Evolutionary conservation across 139 green algal genomes (phyloP), one percentile per base, ranked within the genome.

Genomic region (Tetradesmus obliquus): DNA sequence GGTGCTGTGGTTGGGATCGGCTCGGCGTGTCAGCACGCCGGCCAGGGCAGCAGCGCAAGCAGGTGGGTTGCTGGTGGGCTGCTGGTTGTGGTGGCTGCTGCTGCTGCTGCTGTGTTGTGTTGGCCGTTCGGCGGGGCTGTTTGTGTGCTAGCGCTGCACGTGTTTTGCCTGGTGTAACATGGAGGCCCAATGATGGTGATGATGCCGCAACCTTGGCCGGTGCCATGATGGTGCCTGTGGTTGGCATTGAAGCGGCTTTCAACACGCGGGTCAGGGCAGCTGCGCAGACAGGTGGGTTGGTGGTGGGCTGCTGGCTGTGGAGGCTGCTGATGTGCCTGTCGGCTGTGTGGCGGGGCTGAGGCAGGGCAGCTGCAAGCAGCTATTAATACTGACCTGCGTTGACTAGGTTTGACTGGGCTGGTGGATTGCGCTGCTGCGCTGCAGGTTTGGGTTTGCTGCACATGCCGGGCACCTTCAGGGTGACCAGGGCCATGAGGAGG

Each of bases 221-320:
- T 22, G 89, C 86, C 69, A 81, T 62, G 45, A 81, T 92, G 69
- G n/a, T 92, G 3, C 89, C 89, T 81, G 89, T 92, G 10, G 17
- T 92, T 5, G 89, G 89, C n/a, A 58, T 92, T 20, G 89, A 69
- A 8, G 58, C 89, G 55, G 89, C 82, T 90, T 79, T 66, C 32
- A 72, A 17, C 87, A 58, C 22, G n/a, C 76, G 19, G 87, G 74
- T 5, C 74, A 92, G 79, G 82, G 81, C 32, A 55, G 53, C 79
- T 62, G 60, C 13, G 88, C 55, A 72, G 55, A 20, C 51, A 24
- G 87, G 15, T 71, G 32, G 32, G 32, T 45, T 45, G 32, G 32
- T 45, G 32, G 32, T 45, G 24, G 57, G 71, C 20, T n/a, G 24
- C 88, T 53, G 22, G 45, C 9, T 66, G 57, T 8, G 8, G 8